Evolutionary conservation across 1,284 basidiomycete species (phyloP).

Genomic region (Amylostereum areolatum): DNA sequence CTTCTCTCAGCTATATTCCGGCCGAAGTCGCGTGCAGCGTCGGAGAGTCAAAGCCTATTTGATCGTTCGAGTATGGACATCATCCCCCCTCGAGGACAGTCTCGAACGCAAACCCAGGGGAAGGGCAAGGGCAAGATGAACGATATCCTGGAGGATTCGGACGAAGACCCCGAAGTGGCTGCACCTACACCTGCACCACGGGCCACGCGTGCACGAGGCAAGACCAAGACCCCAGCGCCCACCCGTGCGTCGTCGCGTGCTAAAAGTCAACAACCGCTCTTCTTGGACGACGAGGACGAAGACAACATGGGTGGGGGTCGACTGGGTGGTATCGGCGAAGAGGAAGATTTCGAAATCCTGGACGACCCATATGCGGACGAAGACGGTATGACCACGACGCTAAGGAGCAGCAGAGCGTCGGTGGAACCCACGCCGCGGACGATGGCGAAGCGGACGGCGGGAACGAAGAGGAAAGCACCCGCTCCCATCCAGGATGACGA

Average conservation of each 20-base stretch:
- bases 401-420: slow-evolving; percentile 15
- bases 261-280: not conserved
- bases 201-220: slow-evolving; percentile 8
- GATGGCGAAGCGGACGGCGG: slow-evolving; percentile 13
- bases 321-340: slow-evolving; percentile 2
- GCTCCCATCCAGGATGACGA: slow-evolving; percentile 53
- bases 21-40: slow-evolving; percentile 12
- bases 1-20: slow-evolving; percentile 33
- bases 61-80: slow-evolving; percentile 1
- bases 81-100: not conserved
- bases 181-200: not conserved
- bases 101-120: not conserved
- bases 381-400: slow-evolving; percentile 22
- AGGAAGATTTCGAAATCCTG: slow-evolving; percentile 1
- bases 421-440: slow-evolving; percentile 12
- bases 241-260: not conserved
- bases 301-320: slow-evolving; percentile 3
- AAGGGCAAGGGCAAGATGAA: not conserved
- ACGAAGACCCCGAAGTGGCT: not conserved
- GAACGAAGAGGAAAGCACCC: slow-evolving; percentile 26
- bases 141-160: not conserved
- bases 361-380: slow-evolving; percentile 7
- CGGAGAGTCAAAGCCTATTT: slow-evolving; percentile 5
- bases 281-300: slow-evolving; percentile 7
- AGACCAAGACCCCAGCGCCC: not conserved